Conservation (phyloP, 768 basidiomycete genomes). For the Termitomyces sp. region DNA sequence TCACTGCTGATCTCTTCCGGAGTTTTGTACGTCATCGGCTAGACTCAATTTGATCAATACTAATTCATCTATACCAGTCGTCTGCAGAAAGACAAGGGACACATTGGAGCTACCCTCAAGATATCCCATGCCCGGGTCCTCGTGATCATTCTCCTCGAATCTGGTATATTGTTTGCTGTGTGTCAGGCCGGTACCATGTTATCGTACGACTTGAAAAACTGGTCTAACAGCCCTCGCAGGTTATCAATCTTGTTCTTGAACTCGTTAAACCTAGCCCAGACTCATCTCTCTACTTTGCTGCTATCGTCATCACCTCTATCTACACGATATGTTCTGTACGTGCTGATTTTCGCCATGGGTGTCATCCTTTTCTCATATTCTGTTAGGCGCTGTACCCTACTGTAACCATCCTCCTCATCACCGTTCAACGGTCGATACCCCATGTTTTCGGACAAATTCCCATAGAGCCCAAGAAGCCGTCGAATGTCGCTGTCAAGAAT, state of each 20-base stretch:
- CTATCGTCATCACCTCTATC: constrained; percentile 8
- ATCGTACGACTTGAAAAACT: not conserved
- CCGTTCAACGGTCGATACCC: constrained; percentile 7
- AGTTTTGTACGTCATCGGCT: not conserved
- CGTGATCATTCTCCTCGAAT: constrained; percentile 5
- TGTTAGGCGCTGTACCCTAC: constrained; percentile 8
- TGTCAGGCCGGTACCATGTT: not conserved
- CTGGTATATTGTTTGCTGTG: constrained; percentile 7
- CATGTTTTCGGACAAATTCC: constrained; percentile 7
- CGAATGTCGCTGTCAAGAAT: not conserved
- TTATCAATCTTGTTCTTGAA: constrained; percentile 9
- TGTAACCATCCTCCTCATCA: constrained; percentile 1
- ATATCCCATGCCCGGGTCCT: not conserved
- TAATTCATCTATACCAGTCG: not conserved
- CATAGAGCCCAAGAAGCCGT: not conserved
- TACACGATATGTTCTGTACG: constrained; percentile 9
- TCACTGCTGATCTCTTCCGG: not conserved
- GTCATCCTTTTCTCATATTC: not conserved
- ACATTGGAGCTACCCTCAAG: constrained; percentile 1
- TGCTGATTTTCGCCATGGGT: not conserved
- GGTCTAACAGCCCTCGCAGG: not conserved
- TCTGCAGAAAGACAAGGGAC: not conserved
- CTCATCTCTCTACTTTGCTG: constrained; percentile 10
- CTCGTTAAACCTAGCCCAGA: constrained; percentile 1
- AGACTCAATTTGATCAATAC: not conserved